These are phyloP conservation scores for Penicillium sp. DNA, from an alignment of 2,329 filamentous ascomycete species.

Conservation along the genomic window DNA sequence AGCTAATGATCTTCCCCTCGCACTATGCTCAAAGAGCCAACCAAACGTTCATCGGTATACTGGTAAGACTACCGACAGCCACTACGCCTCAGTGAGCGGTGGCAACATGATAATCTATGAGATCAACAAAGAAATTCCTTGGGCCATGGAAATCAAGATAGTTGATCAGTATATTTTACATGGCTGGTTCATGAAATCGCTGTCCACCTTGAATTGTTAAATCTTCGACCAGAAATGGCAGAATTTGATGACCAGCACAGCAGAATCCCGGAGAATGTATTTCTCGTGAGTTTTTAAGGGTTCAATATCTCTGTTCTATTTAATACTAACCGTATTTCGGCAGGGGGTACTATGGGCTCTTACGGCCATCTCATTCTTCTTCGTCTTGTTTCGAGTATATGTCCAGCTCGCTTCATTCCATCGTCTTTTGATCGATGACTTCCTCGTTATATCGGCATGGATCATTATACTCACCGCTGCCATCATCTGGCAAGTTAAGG, in stretches of 20 bases:
- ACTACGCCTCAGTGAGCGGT: not conserved
- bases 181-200: too few relatives aligned
- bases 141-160: too few relatives aligned
- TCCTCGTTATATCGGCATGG: slow-evolving; percentile 17
- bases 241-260: slow-evolving; percentile 1
- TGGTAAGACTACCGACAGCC: not conserved
- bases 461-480: slow-evolving; percentile 15
- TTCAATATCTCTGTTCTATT: not conserved
- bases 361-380: slow-evolving; percentile 11
- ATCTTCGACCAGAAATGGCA: not conserved
- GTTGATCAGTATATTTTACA: too few relatives aligned
- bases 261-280: slow-evolving; percentile 1
- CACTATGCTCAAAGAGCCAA: not conserved
- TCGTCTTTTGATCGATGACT: slow-evolving; percentile 18
- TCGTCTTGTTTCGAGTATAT: slow-evolving; percentile 11
- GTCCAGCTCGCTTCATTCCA: slow-evolving; percentile 13
- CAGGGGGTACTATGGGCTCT: slow-evolving; percentile 16
- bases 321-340: not conserved
- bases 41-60: not conserved
- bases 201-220: not conserved
- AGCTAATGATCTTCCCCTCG: not conserved
- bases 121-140: not conserved
- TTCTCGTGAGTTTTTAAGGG: slow-evolving; percentile 1
- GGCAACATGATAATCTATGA: not conserved
- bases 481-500: slow-evolving; percentile 19